Percentiles rank a stretch among this genome's conserved stretches.
phyloP scores from a whole-genome alignment of 2,329 filamentous ascomycete species.

The Akanthomyces uredinophilus region DNA sequence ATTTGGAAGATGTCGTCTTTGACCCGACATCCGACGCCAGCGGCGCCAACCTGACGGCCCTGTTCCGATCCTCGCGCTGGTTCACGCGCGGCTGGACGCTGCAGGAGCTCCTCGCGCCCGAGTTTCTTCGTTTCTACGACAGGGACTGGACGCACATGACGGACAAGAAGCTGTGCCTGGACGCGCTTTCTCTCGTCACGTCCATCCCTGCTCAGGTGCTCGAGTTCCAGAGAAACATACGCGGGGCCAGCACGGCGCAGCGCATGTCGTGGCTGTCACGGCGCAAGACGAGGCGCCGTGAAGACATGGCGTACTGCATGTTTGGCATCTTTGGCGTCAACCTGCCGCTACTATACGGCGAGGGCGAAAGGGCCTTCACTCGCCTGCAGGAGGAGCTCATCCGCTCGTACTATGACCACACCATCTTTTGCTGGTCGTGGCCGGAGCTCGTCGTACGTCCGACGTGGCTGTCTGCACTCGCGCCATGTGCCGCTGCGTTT shows the following conservation, averaged over 20 bases:
- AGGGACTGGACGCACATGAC: slow-evolving; percentile 20
- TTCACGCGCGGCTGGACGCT: slow-evolving; percentile 16
- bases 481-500: not conserved
- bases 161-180: slow-evolving; percentile 16
- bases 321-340: slow-evolving; percentile 25
- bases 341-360: slow-evolving; percentile 26
- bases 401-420: not conserved
- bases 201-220: slow-evolving; percentile 18
- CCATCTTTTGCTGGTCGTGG: slow-evolving; percentile 2
- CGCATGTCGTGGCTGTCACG: slow-evolving; percentile 17
- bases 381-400: slow-evolving; percentile 19
- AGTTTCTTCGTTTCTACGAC: slow-evolving; percentile 21
- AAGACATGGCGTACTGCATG: slow-evolving; percentile 24
- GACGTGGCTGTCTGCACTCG: not conserved
- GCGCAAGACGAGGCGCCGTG: slow-evolving; percentile 19
- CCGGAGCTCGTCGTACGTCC: not conserved
- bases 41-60: not conserved
- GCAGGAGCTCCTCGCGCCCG: slow-evolving; percentile 24
- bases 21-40: slow-evolving; percentile 9
- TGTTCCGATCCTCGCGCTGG: slow-evolving; percentile 18
- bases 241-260: not conserved
- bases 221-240: not conserved
- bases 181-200: slow-evolving; percentile 17
- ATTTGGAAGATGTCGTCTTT: not conserved
- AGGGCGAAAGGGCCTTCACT: slow-evolving; percentile 18